These are phyloP conservation scores for Cyberlindnera sargentensis DNA, from an alignment of 805 yeast genomes.

Conservation along the genomic window DNA sequence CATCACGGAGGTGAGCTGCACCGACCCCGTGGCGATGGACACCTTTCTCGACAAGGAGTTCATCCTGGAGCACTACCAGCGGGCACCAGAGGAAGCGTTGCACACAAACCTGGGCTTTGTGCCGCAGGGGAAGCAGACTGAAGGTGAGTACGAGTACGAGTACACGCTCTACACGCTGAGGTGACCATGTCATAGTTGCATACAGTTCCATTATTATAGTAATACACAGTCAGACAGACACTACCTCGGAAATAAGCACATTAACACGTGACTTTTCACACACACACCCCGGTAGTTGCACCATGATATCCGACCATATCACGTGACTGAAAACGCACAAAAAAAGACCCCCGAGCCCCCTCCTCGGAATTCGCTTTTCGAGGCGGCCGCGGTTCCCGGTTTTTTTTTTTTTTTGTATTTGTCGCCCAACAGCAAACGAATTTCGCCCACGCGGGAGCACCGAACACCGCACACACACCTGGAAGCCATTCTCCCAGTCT, in stretches of 20 bases:
- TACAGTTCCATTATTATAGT: too few relatives aligned
- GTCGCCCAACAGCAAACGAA: neutral
- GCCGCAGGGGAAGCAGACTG: conserved; percentile 26
- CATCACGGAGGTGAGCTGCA: conserved; percentile 58
- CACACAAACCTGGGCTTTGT: conserved; percentile 29
- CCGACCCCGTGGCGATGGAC: conserved; percentile 42
- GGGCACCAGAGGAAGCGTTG: conserved; percentile 30
- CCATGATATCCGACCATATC: neutral
- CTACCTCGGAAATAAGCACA: too few relatives aligned
- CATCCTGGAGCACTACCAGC: conserved; percentile 30
- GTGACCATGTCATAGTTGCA: neutral
- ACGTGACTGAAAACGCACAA: neutral
- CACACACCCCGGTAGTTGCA: too few relatives aligned
- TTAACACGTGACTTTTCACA: too few relatives aligned
- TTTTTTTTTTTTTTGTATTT: neutral
- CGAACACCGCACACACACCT: too few relatives aligned
- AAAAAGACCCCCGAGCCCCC: too few relatives aligned
- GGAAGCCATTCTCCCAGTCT: too few relatives aligned
- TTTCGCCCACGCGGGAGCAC: too few relatives aligned
- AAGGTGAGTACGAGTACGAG: conserved; percentile 47
- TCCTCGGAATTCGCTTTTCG: neutral
- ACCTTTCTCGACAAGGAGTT: conserved; percentile 47
- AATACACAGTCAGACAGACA: too few relatives aligned
- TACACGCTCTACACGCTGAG: conserved; percentile 52
- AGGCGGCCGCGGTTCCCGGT: neutral